Evolutionary conservation across 305 asterid species (phyloP), one percentile per base, ranked within the genome.

Genomic region (Fraxinus platypoda): DNA sequence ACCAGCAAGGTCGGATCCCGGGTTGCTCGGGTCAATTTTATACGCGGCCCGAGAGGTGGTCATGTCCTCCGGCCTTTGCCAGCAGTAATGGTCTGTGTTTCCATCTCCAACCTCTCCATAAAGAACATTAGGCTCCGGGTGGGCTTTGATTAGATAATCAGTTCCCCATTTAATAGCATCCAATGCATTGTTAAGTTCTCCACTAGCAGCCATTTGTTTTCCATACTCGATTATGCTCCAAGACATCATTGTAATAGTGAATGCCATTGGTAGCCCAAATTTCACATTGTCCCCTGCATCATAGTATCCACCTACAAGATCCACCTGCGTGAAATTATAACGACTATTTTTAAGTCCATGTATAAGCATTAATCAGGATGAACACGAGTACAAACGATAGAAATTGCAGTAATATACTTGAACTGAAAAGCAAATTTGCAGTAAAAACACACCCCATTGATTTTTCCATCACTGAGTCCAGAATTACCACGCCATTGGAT

Each of bases 91-190:
- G 90, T 96, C 99, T 6, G 99, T 93, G 88, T 94, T 88, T 5
- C 99, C 99, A 87, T 96, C 99, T 86, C 99, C 99, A 2, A 96
- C 99, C 97, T 96, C 99, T 80, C 99, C 99, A 6, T 96, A 96
- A 49, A 96, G 95, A 26, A 96, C 94, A 82, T 94, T 5, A 37
- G 98, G 98, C 43, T 96, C 84, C 11, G 98, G 97, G 41, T 96
- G 99, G 75, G 99, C 97, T 90, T 97, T 97, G 80, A 97, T 91
- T 87, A 97, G 90, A 84, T 97, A 97, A 80, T 97, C 99, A 68
- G 99, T 95, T 7, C 99, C 99, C 99, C 99, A 97, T 72, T 95
- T 95, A 35, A 97, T 90, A 52, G 98, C 99, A 74, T 89, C 94
- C 79, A 97, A 81, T 81, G 98, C 99, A 54, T 95, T 91, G 1